Evolutionary conservation across 2,329 filamentous ascomycete genomes (phyloP).

Genomic region (Alternaria hordeiaustralica): DNA sequence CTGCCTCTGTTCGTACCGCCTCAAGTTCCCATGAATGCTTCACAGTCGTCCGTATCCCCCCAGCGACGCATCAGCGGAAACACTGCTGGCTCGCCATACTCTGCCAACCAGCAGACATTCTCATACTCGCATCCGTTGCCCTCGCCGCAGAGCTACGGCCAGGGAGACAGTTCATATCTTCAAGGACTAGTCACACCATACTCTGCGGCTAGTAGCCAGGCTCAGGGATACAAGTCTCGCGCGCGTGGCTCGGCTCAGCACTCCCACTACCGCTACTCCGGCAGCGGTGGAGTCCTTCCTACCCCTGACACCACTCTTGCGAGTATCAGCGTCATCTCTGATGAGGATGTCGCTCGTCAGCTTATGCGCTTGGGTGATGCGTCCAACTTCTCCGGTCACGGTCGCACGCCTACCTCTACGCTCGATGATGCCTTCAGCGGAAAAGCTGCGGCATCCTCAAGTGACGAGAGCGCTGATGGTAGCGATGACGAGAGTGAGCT

Average conservation of each 20-base stretch:
- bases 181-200: conserved; percentile 48
- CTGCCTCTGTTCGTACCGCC: conserved; percentile 90
- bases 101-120: conserved; percentile 80
- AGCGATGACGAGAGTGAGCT: conserved; percentile 63
- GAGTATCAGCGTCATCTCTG: conserved; percentile 82
- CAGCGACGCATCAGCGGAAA: conserved; percentile 79
- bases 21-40: conserved; percentile 81
- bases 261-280: conserved; percentile 50
- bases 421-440: conserved; percentile 93
- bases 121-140: conserved; percentile 78
- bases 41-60: conserved; percentile 95
- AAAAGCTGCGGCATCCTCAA: conserved; percentile 64
- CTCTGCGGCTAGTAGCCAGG: conserved; percentile 40
- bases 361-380: conserved; percentile 95
- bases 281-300: conserved; percentile 70
- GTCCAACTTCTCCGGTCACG: conserved; percentile 84
- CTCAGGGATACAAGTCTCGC: conserved; percentile 44
- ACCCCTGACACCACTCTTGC: conserved; percentile 97
- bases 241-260: conserved; percentile 47
- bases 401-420: conserved; percentile 90
- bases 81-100: conserved; percentile 75
- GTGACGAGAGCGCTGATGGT: conserved; percentile 73
- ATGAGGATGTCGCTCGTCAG: conserved; percentile 97
- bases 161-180: conserved; percentile 45
- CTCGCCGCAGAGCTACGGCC: conserved; percentile 78